Conservation (phyloP, 2,329 filamentous ascomycete genomes). For the Aspergillus amoenus region DNA sequence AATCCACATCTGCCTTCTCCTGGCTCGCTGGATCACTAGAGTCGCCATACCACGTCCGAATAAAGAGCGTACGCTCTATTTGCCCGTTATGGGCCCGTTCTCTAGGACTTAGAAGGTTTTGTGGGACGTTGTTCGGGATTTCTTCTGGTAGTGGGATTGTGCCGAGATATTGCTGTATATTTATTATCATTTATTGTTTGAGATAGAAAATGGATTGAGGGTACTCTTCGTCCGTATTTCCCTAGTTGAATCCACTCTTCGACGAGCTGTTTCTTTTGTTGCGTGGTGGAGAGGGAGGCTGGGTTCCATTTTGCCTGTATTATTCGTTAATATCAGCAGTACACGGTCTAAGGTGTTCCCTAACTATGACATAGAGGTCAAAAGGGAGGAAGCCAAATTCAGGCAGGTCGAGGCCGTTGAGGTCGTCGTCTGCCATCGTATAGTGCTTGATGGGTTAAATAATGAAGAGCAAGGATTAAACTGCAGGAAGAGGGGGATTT, state of each 20-base stretch:
- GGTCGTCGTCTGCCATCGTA: too few species aligned
- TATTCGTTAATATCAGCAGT: not conserved
- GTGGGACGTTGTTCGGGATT: conserved; percentile 9
- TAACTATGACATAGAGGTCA: too few species aligned
- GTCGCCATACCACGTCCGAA: conserved; percentile 20
- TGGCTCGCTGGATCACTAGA: conserved; percentile 8
- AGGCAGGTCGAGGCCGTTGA: not conserved
- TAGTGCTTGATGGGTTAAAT: too few species aligned
- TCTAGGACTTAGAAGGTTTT: conserved; percentile 10
- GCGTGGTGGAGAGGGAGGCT: conserved; percentile 9
- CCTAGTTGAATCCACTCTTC: conserved; percentile 17
- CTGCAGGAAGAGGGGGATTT: too few species aligned
- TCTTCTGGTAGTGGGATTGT: conserved; percentile 6
- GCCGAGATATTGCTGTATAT: not conserved
- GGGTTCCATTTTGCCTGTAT: conserved; percentile 18
- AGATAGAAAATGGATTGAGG: not conserved
- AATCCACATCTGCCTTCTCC: conserved; percentile 13
- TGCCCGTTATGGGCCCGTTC: conserved; percentile 12
- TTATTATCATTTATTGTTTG: not conserved
- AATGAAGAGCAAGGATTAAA: too few species aligned
- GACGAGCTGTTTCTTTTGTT: conserved; percentile 16
- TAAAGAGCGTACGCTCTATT: conserved; percentile 9
- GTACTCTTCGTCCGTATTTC: conserved; percentile 17
- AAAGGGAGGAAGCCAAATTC: conserved; percentile 8
- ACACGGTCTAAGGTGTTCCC: too few species aligned